Base-by-base conservation (phyloP, 768 basidiomycete species). In the Scleroderma citrinum region DNA sequence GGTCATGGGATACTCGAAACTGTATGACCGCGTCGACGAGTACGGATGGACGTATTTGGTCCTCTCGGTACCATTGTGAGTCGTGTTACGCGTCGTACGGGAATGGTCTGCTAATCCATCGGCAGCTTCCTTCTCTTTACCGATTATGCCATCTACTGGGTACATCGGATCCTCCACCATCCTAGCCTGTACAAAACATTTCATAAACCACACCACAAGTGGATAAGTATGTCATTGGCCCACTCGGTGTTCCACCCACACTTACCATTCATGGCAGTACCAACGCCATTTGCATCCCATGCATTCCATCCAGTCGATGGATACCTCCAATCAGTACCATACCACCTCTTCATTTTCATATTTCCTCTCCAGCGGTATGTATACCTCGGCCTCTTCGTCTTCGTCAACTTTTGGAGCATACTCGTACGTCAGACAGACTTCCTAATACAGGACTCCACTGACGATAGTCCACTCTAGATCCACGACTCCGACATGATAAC, bases 401-500 rank as follows among this genome's bases (percentile, higher is more conserved):
- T 87, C 47, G 90, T 98, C 63, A 97, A 98, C 72, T 78, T 87
- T 60, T 97, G 96, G 96, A 83, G 73, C 53, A 93, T 98, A 65
- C 76, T 96, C 52, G 90, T 91, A 62, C 45, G 83, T 74, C 26
- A 11, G 24, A 29, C 16, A 34, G 12, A 11, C 16, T 14, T 1
- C 4, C 13, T 16, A 30, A 30, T 14, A 30, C 19, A 19, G 10
- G 20, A 5, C 40, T 12, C 16, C 34, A 14, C 34, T 35, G 34
- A n/a, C 12, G 34, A 35, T 4, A 14, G 13, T 14, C n/a, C 12
- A 35, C n/a, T 35, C 23, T 61, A 92, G 91, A 99, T 99, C 57
- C 95, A 99, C 63, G 96, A 99, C 68, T 94, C 92, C 3, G 96
- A 98, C 72, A 98, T 99, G 95, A 82, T 98, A 61, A 90, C 91